Conservation (phyloP, 192 early-diverging fungal genomes). For the Obelidium mucronatum region DNA sequence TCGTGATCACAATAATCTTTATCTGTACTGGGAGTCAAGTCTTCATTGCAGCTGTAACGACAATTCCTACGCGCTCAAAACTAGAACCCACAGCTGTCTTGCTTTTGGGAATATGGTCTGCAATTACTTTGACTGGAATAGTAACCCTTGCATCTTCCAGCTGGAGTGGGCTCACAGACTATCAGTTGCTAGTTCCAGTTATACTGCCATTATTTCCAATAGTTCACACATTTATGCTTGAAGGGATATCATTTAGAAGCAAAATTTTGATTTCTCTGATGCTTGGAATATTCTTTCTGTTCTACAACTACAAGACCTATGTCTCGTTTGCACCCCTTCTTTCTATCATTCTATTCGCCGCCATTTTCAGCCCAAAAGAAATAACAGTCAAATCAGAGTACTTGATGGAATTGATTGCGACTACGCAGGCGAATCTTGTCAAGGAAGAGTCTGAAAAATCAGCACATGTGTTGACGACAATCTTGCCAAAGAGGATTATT, state of each 20-base stretch:
- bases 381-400: slow-evolving; percentile 36
- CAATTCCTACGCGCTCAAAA: neutral
- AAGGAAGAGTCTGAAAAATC: slow-evolving; percentile 51
- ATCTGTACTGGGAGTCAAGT: slow-evolving; percentile 28
- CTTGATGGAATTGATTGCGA: slow-evolving; percentile 47
- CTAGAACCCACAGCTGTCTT: slow-evolving; percentile 6
- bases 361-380: slow-evolving; percentile 33
- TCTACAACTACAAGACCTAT: slow-evolving; percentile 5
- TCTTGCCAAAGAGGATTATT: slow-evolving; percentile 56
- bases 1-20: slow-evolving; percentile 11
- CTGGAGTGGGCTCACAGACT: slow-evolving; percentile 4
- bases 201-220: slow-evolving; percentile 31
- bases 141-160: neutral
- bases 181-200: slow-evolving; percentile 8
- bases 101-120: slow-evolving; percentile 28
- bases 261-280: neutral
- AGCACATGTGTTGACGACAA: slow-evolving; percentile 48
- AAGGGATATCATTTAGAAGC: slow-evolving; percentile 19
- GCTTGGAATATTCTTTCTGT: neutral
- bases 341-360: slow-evolving; percentile 2
- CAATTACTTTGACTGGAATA: slow-evolving; percentile 15
- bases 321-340: slow-evolving; percentile 26
- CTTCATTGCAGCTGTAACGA: slow-evolving; percentile 13
- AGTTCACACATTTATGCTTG: slow-evolving; percentile 26
- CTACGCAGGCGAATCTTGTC: slow-evolving; percentile 55